Conservation (phyloP, 805 yeast species). For the Saccharomycopsis fodiens region DNA sequence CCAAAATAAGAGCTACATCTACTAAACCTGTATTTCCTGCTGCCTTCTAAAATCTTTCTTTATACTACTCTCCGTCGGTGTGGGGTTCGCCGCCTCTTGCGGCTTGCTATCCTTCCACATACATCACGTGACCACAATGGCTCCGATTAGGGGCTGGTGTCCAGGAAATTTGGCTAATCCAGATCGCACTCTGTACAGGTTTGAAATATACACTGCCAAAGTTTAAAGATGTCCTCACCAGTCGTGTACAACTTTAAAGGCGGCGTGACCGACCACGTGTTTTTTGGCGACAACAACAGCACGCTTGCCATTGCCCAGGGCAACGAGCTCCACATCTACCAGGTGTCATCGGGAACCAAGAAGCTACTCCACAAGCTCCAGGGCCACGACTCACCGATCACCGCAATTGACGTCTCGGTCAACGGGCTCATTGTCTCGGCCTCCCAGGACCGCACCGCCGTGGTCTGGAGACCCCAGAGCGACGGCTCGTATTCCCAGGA, state of each 20-base stretch:
- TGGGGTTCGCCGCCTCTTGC: no score
- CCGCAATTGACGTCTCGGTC: constrained; percentile 85
- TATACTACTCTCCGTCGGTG: no score
- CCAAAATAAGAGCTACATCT: no score
- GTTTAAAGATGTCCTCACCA: constrained; percentile 11
- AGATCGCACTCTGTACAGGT: no score
- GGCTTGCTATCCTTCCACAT: not conserved
- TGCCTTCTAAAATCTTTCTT: no score
- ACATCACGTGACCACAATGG: not conserved
- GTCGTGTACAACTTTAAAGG: constrained; percentile 60
- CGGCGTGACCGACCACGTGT: constrained; percentile 85
- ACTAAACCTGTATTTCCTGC: not conserved
- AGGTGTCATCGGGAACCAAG: constrained; percentile 37
- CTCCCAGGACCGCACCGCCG: constrained; percentile 95
- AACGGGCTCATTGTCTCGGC: constrained; percentile 93
- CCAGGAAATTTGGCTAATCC: not conserved
- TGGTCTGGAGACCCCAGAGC: constrained; percentile 82
- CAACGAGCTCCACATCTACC: constrained; percentile 67
- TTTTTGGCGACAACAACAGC: constrained; percentile 54
- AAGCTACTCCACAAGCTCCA: constrained; percentile 55
- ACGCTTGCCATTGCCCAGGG: constrained; percentile 76
- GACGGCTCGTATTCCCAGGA: constrained; percentile 63
- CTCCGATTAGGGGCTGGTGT: constrained; percentile 1
- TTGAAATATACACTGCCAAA: no score
- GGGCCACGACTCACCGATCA: constrained; percentile 90